A percentile compares a stretch with the other conserved stretches of the same genome.
phyloP scores from a whole-genome alignment of 2,329 filamentous ascomycete genomes.

The Falciphora oryzae region DNA sequence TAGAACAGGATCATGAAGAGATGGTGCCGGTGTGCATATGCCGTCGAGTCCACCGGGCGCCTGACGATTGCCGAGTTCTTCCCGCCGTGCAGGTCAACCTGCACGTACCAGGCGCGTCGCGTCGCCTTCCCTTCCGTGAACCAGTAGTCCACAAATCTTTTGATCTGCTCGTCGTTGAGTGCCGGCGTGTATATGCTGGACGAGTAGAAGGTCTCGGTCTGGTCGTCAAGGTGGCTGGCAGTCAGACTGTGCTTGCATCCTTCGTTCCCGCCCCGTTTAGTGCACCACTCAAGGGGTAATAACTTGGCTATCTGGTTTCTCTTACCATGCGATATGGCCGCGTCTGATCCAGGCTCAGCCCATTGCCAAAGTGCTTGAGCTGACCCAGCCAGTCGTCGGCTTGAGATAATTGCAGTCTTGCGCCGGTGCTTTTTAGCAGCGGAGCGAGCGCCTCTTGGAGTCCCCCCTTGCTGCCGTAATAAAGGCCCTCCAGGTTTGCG shows the following conservation, averaged over 20 bases:
- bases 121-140: constrained; percentile 30
- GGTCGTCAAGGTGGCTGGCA: constrained; percentile 1
- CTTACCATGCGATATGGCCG: constrained; percentile 23
- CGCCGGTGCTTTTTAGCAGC: constrained; percentile 28
- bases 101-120: constrained; percentile 34
- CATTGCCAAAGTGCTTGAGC: constrained; percentile 27
- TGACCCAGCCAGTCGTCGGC: constrained; percentile 26
- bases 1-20: constrained; percentile 45
- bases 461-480: constrained; percentile 29
- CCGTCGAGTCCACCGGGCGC: constrained; percentile 23
- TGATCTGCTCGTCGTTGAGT: constrained; percentile 28
- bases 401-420: constrained; percentile 25
- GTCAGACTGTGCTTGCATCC: background rate
- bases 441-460: constrained; percentile 27
- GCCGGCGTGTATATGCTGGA: constrained; percentile 34
- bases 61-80: constrained; percentile 30
- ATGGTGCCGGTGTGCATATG: constrained; percentile 38
- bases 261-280: background rate
- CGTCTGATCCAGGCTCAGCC: constrained; percentile 23
- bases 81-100: constrained; percentile 37
- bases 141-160: constrained; percentile 34
- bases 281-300: background rate
- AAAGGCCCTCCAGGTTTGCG: constrained; percentile 31
- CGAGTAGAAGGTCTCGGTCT: constrained; percentile 38
- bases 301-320: background rate